phyloP scores from a whole-genome alignment of 768 basidiomycete species.

The Trametes gibbosa region DNA sequence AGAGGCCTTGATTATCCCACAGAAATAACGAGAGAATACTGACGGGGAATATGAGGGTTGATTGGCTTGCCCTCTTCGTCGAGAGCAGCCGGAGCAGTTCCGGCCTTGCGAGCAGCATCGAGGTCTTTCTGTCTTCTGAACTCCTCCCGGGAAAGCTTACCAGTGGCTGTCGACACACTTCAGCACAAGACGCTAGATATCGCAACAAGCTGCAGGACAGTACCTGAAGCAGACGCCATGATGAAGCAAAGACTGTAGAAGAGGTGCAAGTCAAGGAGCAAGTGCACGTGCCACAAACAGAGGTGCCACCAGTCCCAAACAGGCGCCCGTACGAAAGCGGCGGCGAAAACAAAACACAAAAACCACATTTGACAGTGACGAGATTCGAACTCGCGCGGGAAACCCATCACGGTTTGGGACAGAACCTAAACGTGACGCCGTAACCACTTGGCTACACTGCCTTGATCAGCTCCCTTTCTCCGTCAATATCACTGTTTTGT shows the following conservation, averaged over 20 bases:
- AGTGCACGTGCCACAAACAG: neutral
- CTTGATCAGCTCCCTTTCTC: slow-evolving; percentile 11
- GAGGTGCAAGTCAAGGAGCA: slow-evolving; percentile 1
- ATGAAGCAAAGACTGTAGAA: neutral
- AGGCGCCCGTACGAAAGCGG: slow-evolving; percentile 4
- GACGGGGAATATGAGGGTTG: slow-evolving; percentile 98
- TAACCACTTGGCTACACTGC: slow-evolving; percentile 62
- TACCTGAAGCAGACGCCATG: slow-evolving; percentile 24
- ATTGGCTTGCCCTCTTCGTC: slow-evolving; percentile 95
- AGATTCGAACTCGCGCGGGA: slow-evolving; percentile 61
- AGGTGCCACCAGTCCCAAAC: neutral
- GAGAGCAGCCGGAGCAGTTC: slow-evolving; percentile 93
- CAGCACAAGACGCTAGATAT: neutral
- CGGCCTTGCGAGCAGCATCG: slow-evolving; percentile 97
- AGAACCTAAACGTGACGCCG: slow-evolving; percentile 55
- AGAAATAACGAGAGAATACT: slow-evolving; percentile 29
- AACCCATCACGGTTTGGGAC: slow-evolving; percentile 50
- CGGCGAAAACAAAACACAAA: slow-evolving; percentile 9
- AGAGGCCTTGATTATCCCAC: neutral
- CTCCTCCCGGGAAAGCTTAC: slow-evolving; percentile 92
- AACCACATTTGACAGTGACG: slow-evolving; percentile 45
- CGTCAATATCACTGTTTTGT: neutral
- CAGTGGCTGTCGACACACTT: slow-evolving; percentile 37
- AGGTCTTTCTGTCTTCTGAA: slow-evolving; percentile 95
- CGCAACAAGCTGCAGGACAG: neutral